A percentile compares a stretch with the other conserved stretches of the same genome.
phyloP scores from a whole-genome alignment of 768 basidiomycete genomes.

The Suillus paluster region DNA sequence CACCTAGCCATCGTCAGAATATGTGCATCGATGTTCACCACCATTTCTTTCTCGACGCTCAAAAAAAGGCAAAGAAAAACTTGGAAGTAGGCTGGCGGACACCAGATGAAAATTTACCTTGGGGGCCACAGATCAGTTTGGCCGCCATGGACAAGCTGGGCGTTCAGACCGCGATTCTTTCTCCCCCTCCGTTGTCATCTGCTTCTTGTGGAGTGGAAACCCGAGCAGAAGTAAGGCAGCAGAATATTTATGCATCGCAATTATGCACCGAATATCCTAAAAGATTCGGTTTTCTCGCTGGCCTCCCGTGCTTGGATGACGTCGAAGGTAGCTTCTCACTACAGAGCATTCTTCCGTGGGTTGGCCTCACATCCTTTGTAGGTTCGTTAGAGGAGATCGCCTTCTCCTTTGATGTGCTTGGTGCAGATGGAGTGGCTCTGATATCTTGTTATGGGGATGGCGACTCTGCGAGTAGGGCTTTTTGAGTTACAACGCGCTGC shows the following conservation, averaged over 20 bases:
- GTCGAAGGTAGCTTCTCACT: slow-evolving; percentile 49
- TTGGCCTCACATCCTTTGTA: slow-evolving; percentile 30
- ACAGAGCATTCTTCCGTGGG: not conserved
- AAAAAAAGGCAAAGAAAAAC: slow-evolving; percentile 52
- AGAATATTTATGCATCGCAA: slow-evolving; percentile 52
- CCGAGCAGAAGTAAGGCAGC: slow-evolving; percentile 44
- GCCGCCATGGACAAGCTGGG: slow-evolving; percentile 61
- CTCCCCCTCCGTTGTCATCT: slow-evolving; percentile 59
- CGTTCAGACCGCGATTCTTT: slow-evolving; percentile 66
- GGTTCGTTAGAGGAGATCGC: slow-evolving; percentile 64
- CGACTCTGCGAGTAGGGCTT: slow-evolving; percentile 51
- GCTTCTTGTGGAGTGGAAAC: slow-evolving; percentile 45
- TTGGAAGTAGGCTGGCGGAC: slow-evolving; percentile 61
- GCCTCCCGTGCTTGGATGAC: slow-evolving; percentile 64
- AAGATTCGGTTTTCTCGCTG: slow-evolving; percentile 74
- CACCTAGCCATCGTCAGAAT: slow-evolving; percentile 10
- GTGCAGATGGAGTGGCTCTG: slow-evolving; percentile 67
- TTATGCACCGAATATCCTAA: slow-evolving; percentile 53
- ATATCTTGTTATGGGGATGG: slow-evolving; percentile 71
- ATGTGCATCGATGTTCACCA: slow-evolving; percentile 70
- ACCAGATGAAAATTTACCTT: slow-evolving; percentile 67
- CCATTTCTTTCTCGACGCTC: slow-evolving; percentile 65
- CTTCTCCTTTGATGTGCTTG: slow-evolving; percentile 62
- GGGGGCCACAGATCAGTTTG: slow-evolving; percentile 63
- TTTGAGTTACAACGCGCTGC: not conserved